Conservation (phyloP, 2,329 filamentous ascomycete species). For the Madurella mycetomatis region DNA sequence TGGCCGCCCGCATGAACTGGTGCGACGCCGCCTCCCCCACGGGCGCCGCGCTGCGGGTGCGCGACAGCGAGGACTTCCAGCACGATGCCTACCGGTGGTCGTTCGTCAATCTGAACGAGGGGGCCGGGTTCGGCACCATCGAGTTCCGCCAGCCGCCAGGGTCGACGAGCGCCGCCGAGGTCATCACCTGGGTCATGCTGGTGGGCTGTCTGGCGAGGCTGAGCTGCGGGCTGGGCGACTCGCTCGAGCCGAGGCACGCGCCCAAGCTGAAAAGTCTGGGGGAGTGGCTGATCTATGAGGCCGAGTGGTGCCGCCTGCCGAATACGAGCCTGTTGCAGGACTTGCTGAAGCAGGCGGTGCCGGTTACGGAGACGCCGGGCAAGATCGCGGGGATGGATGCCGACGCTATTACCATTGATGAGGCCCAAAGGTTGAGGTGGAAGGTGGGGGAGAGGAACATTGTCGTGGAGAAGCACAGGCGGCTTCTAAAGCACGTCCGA, state of each 20-base stretch:
- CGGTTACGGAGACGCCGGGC: constrained; percentile 2
- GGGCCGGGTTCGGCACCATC: constrained; percentile 17
- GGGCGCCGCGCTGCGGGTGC: constrained; percentile 14
- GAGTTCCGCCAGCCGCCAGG: constrained; percentile 24
- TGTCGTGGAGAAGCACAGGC: constrained; percentile 17
- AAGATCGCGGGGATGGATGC: constrained; percentile 12
- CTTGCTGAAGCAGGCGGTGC: constrained; percentile 20
- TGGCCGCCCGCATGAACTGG: constrained; percentile 23
- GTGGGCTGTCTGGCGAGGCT: constrained; percentile 24
- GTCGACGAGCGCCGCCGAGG: constrained; percentile 14
- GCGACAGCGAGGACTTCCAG: constrained; percentile 14
- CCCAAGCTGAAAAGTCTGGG: constrained; percentile 18
- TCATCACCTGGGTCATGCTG: constrained; percentile 22
- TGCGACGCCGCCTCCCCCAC: constrained; percentile 20
- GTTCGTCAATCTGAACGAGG: constrained; percentile 17
- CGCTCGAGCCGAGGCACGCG: constrained; percentile 11
- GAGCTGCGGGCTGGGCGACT: constrained; percentile 15
- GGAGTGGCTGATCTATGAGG: constrained; percentile 24
- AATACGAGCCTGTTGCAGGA: constrained; percentile 15
- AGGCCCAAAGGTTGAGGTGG: constrained; percentile 18
- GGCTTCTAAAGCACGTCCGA: constrained; percentile 10
- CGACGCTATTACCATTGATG: constrained; percentile 18
- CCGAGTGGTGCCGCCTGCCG: constrained; percentile 12
- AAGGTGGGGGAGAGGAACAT: constrained; percentile 19
- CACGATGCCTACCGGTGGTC: constrained; percentile 23